phyloP scores from a whole-genome alignment of 2,329 filamentous ascomycete genomes.

The Exophiala bonariae region DNA sequence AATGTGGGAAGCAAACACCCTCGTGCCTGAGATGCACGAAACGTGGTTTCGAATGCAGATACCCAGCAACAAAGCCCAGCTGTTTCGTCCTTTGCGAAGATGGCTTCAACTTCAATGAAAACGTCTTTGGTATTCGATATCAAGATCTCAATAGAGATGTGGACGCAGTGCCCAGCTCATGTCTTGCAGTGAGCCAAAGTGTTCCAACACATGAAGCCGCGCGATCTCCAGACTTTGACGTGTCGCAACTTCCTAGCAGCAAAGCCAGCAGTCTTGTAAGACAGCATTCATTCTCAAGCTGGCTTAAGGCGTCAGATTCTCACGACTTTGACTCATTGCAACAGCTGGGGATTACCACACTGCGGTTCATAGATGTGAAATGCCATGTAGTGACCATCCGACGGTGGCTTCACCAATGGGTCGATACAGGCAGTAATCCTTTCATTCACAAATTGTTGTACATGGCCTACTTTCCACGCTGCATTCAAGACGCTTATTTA shows the following conservation, averaged over 20 bases:
- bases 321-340: not conserved
- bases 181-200: too few relatives aligned
- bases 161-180: too few relatives aligned
- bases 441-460: constrained; percentile 37
- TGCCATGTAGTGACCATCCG: constrained; percentile 6
- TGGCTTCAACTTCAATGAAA: not conserved
- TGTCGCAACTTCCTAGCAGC: too few relatives aligned
- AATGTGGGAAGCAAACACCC: constrained; percentile 6
- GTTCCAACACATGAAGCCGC: too few relatives aligned
- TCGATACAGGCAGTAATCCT: constrained; percentile 30
- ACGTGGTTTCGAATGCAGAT: constrained; percentile 1
- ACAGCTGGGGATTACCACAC: not conserved
- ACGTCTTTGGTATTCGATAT: too few relatives aligned
- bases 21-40: constrained; percentile 1
- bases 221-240: not conserved
- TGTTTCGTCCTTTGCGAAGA: constrained; percentile 2
- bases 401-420: constrained; percentile 33
- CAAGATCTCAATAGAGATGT: too few relatives aligned
- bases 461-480: constrained; percentile 26
- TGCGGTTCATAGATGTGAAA: not conserved
- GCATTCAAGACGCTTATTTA: constrained; percentile 35
- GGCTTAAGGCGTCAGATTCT: not conserved
- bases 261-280: not conserved
- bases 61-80: not conserved
- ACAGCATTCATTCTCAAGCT: too few relatives aligned